Percentiles rank a stretch among this genome's conserved stretches.
These are phyloP conservation scores for Xylariaceae sp. DNA, from an alignment of 2,329 filamentous ascomycete genomes.

Conservation along the genomic window DNA sequence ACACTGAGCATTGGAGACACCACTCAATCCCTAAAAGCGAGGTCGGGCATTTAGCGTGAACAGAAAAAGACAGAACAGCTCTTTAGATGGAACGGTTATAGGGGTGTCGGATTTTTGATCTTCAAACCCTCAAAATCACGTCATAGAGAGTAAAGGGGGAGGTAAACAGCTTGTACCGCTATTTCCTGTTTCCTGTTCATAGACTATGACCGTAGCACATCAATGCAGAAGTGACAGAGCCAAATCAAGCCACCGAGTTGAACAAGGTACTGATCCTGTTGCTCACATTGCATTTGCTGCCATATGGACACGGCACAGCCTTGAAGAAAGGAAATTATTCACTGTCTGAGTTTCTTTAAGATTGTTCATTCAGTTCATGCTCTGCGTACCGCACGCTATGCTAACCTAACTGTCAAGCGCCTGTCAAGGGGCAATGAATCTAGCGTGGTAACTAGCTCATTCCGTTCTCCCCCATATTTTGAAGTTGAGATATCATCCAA, in stretches of 20 bases:
- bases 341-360: too few relatives aligned
- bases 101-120: slow-evolving; percentile 4
- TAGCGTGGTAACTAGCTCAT: too few relatives aligned
- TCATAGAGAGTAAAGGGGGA: slow-evolving; percentile 1
- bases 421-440: too few relatives aligned
- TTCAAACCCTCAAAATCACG: background rate
- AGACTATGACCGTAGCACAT: slow-evolving; percentile 9
- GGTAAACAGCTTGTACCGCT: slow-evolving; percentile 7
- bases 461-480: too few relatives aligned
- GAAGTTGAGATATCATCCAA: background rate
- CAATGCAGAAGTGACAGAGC: slow-evolving; percentile 9
- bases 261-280: background rate
- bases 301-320: too few relatives aligned
- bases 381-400: too few relatives aligned
- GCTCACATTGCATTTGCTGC: too few relatives aligned
- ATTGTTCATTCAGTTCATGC: too few relatives aligned
- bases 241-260: background rate
- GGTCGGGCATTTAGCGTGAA: background rate
- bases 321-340: too few relatives aligned
- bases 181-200: background rate
- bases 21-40: background rate
- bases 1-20: background rate
- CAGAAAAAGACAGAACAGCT: background rate
- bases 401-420: too few relatives aligned
- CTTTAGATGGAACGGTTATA: background rate